These are phyloP conservation scores for Trametes polyzona DNA, from an alignment of 1,284 basidiomycete species.

Conservation along the genomic window DNA sequence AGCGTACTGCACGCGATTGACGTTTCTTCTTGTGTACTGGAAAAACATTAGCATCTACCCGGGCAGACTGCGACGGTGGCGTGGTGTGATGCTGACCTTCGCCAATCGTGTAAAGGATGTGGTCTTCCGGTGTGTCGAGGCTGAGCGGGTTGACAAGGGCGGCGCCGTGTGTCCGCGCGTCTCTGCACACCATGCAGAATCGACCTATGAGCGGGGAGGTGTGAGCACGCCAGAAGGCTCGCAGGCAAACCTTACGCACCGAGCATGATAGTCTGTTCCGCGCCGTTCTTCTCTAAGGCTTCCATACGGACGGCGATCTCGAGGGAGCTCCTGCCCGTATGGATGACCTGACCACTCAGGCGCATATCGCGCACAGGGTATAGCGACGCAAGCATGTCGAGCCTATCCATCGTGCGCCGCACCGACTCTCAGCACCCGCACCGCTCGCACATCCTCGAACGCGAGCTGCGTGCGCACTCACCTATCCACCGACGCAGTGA, in stretches of 20 bases:
- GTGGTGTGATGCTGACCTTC: constrained; percentile 63
- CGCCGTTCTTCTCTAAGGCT: constrained; percentile 49
- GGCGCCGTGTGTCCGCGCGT: constrained; percentile 68
- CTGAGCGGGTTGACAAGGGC: constrained; percentile 68
- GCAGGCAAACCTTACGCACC: constrained; percentile 45
- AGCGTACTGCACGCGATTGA: constrained; percentile 52
- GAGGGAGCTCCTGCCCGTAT: constrained; percentile 78
- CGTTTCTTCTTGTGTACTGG: constrained; percentile 60
- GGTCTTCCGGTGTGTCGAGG: constrained; percentile 65
- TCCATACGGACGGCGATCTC: constrained; percentile 86
- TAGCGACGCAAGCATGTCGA: constrained; percentile 66
- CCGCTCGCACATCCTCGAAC: no score
- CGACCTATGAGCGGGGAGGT: constrained; percentile 45
- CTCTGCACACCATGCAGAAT: constrained; percentile 85
- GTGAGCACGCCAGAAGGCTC: not conserved
- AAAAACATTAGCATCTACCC: constrained; percentile 31
- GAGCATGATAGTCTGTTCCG: constrained; percentile 66
- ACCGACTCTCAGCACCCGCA: not conserved
- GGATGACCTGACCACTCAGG: constrained; percentile 80
- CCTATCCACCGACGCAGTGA: constrained; percentile 83
- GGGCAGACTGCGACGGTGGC: not conserved
- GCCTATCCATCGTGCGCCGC: constrained; percentile 37
- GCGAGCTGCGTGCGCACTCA: constrained; percentile 41
- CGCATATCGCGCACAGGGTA: constrained; percentile 68
- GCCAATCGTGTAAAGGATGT: constrained; percentile 65